Evolutionary conservation across 129 eudicot genomes (phyloP).

Genomic region (Pulicaria dysenterica): DNA sequence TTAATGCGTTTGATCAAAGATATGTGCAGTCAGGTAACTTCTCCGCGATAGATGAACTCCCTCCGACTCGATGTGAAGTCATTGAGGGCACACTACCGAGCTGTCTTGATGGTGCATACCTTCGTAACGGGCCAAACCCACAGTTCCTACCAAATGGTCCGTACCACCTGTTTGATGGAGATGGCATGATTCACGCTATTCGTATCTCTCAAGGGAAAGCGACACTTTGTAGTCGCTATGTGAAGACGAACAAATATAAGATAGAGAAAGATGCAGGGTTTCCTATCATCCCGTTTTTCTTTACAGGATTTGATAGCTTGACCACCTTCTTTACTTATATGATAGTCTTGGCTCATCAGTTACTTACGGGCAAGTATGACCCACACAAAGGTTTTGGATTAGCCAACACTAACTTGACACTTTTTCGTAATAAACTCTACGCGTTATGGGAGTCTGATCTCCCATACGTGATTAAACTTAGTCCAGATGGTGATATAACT

Average conservation of each 20-base stretch:
- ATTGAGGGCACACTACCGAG: slow-evolving; percentile 8
- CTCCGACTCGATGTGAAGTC: slow-evolving; percentile 23
- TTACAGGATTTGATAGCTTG: slow-evolving; percentile 28
- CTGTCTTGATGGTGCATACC: slow-evolving; percentile 53
- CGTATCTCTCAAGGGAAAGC: slow-evolving; percentile 42
- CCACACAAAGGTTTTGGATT: slow-evolving; percentile 35
- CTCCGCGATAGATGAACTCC: slow-evolving; percentile 20
- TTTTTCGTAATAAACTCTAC: slow-evolving; percentile 12
- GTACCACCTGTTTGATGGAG: slow-evolving; percentile 65
- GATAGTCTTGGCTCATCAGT: neutral
- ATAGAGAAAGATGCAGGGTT: slow-evolving; percentile 35
- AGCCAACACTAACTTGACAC: slow-evolving; percentile 30
- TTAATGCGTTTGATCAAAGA: neutral
- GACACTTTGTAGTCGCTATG: slow-evolving; percentile 61
- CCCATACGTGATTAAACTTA: slow-evolving; percentile 25
- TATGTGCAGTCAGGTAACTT: slow-evolving; percentile 14
- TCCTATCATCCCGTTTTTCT: slow-evolving; percentile 45
- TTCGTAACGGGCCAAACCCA: slow-evolving; percentile 73
- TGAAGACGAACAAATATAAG: slow-evolving; percentile 52
- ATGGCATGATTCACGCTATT: slow-evolving; percentile 67
- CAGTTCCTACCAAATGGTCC: slow-evolving; percentile 68
- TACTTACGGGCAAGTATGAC: slow-evolving; percentile 32
- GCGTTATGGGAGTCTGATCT: slow-evolving; percentile 38
- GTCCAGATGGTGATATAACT: slow-evolving; percentile 13
- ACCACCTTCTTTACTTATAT: too few species aligned